Conservation (phyloP, 2,329 filamentous ascomycete species). For the Arthrinium puccinioides region DNA sequence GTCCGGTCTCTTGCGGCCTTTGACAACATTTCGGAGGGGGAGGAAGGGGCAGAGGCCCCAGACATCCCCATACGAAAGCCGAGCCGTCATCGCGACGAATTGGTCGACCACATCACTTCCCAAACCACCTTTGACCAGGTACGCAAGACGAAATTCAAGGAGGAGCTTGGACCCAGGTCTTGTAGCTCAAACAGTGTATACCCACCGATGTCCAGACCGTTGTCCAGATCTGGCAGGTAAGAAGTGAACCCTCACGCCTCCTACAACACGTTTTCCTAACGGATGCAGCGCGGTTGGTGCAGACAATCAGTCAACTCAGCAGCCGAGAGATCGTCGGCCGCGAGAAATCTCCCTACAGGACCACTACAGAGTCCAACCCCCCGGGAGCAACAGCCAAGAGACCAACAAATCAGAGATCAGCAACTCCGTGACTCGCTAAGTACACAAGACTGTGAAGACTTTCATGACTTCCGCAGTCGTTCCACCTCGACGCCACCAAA, state of each 20-base stretch:
- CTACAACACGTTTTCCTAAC: too few relatives aligned
- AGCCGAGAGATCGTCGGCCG: too few relatives aligned
- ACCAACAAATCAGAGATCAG: too few relatives aligned
- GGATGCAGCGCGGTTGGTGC: too few relatives aligned
- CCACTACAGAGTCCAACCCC: too few relatives aligned
- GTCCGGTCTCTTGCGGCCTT: constrained; percentile 6
- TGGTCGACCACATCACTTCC: constrained; percentile 4
- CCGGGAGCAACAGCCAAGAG: too few relatives aligned
- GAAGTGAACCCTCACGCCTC: neutral
- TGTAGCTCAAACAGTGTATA: neutral
- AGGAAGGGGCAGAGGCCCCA: constrained; percentile 5
- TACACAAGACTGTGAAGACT: neutral
- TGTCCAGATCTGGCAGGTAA: constrained; percentile 1
- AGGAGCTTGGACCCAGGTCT: neutral
- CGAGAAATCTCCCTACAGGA: too few relatives aligned
- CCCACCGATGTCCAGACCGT: neutral
- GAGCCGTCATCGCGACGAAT: neutral
- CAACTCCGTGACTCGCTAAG: neutral
- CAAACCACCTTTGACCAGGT: neutral
- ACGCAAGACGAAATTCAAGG: constrained; percentile 4
- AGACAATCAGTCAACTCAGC: too few relatives aligned
- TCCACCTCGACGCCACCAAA: constrained; percentile 13
- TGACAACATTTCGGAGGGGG: constrained; percentile 1
- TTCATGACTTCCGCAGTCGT: neutral
- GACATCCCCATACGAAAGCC: constrained; percentile 7